These are phyloP conservation scores for Pseudoneurospora amorphoporcata DNA, from an alignment of 495 filamentous ascomycete species.

Conservation along the genomic window DNA sequence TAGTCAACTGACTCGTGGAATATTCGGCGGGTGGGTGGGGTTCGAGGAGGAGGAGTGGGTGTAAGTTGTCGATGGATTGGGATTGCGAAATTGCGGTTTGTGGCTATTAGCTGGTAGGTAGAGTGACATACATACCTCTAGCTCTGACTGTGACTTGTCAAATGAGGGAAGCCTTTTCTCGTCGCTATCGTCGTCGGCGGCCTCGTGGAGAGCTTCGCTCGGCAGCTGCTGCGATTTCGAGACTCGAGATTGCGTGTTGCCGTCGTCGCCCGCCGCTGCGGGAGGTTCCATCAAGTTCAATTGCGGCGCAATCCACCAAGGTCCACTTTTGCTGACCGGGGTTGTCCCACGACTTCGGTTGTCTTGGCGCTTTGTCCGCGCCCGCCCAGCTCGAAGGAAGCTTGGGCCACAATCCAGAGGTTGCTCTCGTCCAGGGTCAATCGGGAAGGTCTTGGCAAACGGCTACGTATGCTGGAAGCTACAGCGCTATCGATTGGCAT, in stretches of 20 bases:
- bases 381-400: background rate
- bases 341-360: background rate
- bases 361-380: background rate
- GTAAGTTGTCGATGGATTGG: background rate
- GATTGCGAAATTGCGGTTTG: background rate
- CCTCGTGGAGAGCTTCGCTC: slow-evolving; percentile 2
- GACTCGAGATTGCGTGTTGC: slow-evolving; percentile 2
- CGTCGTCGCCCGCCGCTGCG: background rate
- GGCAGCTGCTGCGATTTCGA: background rate
- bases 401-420: background rate
- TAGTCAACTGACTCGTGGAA: background rate
- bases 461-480: slow-evolving; percentile 28
- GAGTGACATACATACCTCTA: background rate
- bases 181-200: background rate
- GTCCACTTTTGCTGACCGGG: slow-evolving; percentile 3
- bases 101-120: too few species aligned
- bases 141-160: background rate
- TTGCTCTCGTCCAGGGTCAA: slow-evolving; percentile 1
- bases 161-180: background rate
- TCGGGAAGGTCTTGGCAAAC: slow-evolving; percentile 22
- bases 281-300: slow-evolving; percentile 3
- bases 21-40: background rate
- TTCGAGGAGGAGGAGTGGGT: background rate
- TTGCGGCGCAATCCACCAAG: slow-evolving; percentile 9
- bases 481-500: background rate